A percentile compares a stretch with the other conserved stretches of the same genome.
phyloP scores from a whole-genome alignment of 306 rosid genomes.

The Argentina anserina region DNA sequence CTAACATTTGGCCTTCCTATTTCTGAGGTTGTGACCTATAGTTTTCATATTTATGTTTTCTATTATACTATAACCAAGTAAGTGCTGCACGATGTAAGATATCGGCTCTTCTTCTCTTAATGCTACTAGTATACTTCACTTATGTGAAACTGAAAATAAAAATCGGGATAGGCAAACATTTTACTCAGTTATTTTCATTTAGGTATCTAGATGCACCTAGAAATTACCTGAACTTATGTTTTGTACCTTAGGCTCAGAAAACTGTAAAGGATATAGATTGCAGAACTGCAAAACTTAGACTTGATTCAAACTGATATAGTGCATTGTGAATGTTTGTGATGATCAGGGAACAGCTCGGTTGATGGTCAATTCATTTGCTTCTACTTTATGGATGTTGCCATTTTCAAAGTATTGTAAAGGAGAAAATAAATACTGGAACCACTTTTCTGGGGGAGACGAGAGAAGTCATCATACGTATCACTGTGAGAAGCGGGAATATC shows the following conservation, averaged over 20 bases:
- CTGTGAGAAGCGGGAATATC: constrained; percentile 70
- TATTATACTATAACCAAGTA: neutral
- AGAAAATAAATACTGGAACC: constrained; percentile 59
- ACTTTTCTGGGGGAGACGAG: constrained; percentile 48
- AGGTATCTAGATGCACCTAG: neutral
- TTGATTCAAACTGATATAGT: neutral
- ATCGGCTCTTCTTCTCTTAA: neutral
- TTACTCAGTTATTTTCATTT: neutral
- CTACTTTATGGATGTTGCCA: constrained; percentile 96
- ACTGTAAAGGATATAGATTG: neutral
- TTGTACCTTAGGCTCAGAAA: neutral
- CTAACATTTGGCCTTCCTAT: constrained; percentile 83
- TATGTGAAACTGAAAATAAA: neutral
- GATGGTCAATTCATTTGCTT: constrained; percentile 91
- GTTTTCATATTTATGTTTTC: constrained; percentile 18
- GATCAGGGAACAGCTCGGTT: constrained; percentile 94
- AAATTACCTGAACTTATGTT: neutral
- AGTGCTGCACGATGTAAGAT: neutral
- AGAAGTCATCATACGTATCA: constrained; percentile 45
- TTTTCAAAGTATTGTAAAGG: constrained; percentile 84
- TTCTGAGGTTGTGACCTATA: constrained; percentile 67
- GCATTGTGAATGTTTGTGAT: constrained; percentile 36
- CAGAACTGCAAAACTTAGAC: neutral
- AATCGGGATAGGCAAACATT: neutral
- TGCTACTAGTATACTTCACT: neutral